Evolutionary conservation across 345 rosid species (phyloP), one percentile per base, ranked within the genome.

Genomic region (Lepidium aucheri): DNA sequence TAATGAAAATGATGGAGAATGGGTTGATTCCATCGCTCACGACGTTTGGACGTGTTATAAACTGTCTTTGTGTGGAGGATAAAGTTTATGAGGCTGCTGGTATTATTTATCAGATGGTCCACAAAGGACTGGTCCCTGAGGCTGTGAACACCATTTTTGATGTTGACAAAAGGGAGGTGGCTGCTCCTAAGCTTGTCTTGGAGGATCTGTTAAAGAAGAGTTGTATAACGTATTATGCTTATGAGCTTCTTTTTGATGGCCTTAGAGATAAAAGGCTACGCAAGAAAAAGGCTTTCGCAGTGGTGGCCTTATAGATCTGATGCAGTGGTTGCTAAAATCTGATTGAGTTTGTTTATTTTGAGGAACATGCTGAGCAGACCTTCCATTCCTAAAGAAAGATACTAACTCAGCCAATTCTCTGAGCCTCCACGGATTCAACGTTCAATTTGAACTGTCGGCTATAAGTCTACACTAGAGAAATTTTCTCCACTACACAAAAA

Each of bases 131-230:
- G 24, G 91, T 93, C 34, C 98, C 97, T 28, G 96, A 83, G 69
- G 83, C 65, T 61, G 97, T 86, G 72, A 74, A 77, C 71, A 77
- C 81, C 9, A 90, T 90, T 68, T 88, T 83, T 58, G 95, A 90
- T 56, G 77, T 86, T 57, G 85, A 85, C 60, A 93, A 90, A 70
- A 90, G 59, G 80, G 86, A 74, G 55, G 79, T 85, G 57, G 97
- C 94, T 14, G 90, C 98, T 42, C 98, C 96, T 22, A 90, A 93
- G 86, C 88, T 90, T 67, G 78, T 88, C 42, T 83, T 90, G 75
- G 98, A 93, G 75, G 89, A 90, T 72, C 76, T 90, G 74, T 78
- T 93, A 86, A 93, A 82, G 82, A 86, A 83, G 75, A 78, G 90
- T 66, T 74, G 79, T 62, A 84, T 93, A 79, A 90, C 90, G 20